Conservation (phyloP, 2,329 filamentous ascomycete species). For the Trichoderma harzianum region DNA sequence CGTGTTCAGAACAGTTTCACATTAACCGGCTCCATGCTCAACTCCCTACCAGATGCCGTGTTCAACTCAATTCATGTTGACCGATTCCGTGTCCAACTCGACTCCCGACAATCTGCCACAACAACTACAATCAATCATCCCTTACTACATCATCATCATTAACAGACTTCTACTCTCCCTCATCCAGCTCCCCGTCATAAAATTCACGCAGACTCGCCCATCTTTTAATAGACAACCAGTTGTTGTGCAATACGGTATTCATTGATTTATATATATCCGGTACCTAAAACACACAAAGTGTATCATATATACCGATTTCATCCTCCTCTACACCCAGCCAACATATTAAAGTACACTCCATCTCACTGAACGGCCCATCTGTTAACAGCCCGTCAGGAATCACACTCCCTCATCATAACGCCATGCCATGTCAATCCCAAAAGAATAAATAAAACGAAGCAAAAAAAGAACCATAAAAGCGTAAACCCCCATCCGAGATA, state of each 20-base stretch:
- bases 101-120: neutral
- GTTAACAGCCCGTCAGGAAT: constrained; percentile 6
- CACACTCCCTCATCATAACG: constrained; percentile 22
- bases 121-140: neutral
- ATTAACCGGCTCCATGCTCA: neutral
- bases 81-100: neutral
- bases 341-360: neutral
- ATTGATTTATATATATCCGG: neutral
- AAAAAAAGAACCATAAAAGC: constrained; percentile 17
- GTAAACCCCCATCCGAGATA: constrained; percentile 2
- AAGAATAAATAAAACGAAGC: constrained; percentile 11
- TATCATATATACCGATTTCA: neutral
- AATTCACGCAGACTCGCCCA: neutral
- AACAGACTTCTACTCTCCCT: neutral
- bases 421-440: constrained; percentile 24
- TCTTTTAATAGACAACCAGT: neutral
- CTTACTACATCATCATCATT: neutral
- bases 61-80: neutral
- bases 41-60: neutral
- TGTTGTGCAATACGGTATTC: neutral
- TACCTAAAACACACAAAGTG: neutral
- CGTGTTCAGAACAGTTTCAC: no score
- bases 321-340: neutral
- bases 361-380: neutral
- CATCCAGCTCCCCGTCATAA: neutral